A percentile compares a stretch with the other conserved stretches of the same genome.
phyloP scores from a whole-genome alignment of 169 alveolate genomes.

The Eimeria praecox region DNA sequence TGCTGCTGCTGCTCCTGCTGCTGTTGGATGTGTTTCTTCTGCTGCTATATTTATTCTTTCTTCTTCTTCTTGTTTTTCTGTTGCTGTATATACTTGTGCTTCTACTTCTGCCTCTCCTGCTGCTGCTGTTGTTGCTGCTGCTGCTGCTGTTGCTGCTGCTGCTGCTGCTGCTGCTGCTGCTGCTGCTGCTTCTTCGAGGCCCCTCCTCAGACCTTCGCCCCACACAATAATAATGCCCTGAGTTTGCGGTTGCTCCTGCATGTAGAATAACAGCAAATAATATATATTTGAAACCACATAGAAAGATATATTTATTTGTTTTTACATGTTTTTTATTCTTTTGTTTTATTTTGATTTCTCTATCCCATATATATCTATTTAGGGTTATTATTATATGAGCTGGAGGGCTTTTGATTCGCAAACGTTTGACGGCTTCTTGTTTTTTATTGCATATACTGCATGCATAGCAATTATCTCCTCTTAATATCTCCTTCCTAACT shows the following conservation, averaged over 20 bases:
- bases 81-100: no score
- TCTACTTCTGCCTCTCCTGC: no score
- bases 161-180: no score
- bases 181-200: no score
- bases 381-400: constrained; percentile 89
- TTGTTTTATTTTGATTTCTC: constrained; percentile 49
- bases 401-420: constrained; percentile 90
- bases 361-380: constrained; percentile 86
- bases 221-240: constrained; percentile 91
- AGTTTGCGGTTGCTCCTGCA: constrained; percentile 86
- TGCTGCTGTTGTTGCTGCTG: no score
- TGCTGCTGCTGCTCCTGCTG: constrained; percentile 28
- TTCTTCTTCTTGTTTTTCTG: no score
- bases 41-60: neutral
- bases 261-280: constrained; percentile 90
- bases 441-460: constrained; percentile 88
- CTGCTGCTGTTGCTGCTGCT: no score
- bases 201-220: constrained; percentile 89
- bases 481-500: constrained; percentile 86
- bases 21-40: neutral
- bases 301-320: constrained; percentile 81
- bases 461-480: constrained; percentile 88
- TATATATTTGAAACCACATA: constrained; percentile 87
- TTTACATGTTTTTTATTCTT: constrained; percentile 86
- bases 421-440: constrained; percentile 89